phyloP scores from a whole-genome alignment of 495 filamentous ascomycete genomes.

The Aspergillus heteromorphus region DNA sequence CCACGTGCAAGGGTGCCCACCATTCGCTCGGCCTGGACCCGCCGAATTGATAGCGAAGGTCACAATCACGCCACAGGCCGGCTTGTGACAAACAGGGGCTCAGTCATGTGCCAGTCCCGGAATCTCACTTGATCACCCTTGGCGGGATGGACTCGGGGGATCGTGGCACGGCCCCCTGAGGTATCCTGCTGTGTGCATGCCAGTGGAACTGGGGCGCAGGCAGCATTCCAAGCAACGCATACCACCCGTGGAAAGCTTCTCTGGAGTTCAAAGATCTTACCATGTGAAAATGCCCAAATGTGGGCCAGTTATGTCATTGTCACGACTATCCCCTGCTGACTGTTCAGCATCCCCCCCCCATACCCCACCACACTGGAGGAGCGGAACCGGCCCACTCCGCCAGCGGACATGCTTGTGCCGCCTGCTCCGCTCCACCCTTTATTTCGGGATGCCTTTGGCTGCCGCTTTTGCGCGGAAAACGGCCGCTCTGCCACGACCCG shows the following conservation, averaged over 20 bases:
- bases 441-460: constrained; percentile 2
- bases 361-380: background rate
- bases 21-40: background rate
- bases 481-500: background rate
- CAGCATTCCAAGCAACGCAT: background rate
- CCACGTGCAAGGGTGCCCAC: background rate
- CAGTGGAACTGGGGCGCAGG: background rate
- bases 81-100: constrained; percentile 2
- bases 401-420: constrained; percentile 4
- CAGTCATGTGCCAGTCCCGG: constrained; percentile 5
- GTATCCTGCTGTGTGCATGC: background rate
- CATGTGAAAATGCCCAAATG: background rate
- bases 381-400: constrained; percentile 4
- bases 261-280: background rate
- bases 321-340: background rate
- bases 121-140: background rate
- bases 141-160: background rate
- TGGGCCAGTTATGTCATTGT: background rate
- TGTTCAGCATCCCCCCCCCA: background rate
- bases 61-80: constrained; percentile 1
- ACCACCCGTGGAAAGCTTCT: background rate
- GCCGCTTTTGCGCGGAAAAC: constrained; percentile 11
- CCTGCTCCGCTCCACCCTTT: constrained; percentile 17
- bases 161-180: constrained; percentile 5
- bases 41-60: background rate